Evolutionary conservation across 1,139 yeast species (phyloP), one percentile per base, ranked within the genome.

Genomic region (Blastobotrys proliferans): DNA sequence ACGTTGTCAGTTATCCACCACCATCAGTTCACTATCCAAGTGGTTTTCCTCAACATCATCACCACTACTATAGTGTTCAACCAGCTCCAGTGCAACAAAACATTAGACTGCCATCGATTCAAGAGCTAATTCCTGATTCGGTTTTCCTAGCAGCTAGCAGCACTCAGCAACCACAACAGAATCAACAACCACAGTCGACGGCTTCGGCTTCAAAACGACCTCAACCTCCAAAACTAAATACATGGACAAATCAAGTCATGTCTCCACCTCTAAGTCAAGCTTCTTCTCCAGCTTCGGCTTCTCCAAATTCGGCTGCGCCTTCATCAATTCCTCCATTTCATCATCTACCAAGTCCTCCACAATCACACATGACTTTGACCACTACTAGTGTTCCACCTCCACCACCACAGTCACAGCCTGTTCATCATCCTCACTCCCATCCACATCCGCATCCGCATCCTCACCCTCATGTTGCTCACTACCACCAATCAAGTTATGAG

Each of bases 41-140:
- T n/a, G n/a, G n/a, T n/a, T n/a, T n/a, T 19, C 40, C 32, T 28
- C 40, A 28, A 20, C 21, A 27, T 18, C 37, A 30, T 21, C 41
- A 35, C 17, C 47, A 44, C 26, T 17, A 17, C 22, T 31, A 31
- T 31, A 26, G 3, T 16, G 2, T 28, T 13, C 30, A 35, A 19
- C 31, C 41, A 17, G 27, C 41, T 10, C 35, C 40, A 28, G 35
- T 29, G 14, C 41, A 38, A 21, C 41, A 38, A 22, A 38, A 26
- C 35, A 35, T 44, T 27, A 33, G 48, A 19, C 35, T 44, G 11
- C 48, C 48, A 4, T 44, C 48, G 10, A 44, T 44, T 19, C 45
- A 44, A 31, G 48, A 44, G 19, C 31, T 39, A 9, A 18, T 30
- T 24, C 38, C 42, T 4, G 38, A 32, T 19, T 22, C 29, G 14